phyloP scores from a whole-genome alignment of 441 rosid genomes.

The Populus hybrid region DNA sequence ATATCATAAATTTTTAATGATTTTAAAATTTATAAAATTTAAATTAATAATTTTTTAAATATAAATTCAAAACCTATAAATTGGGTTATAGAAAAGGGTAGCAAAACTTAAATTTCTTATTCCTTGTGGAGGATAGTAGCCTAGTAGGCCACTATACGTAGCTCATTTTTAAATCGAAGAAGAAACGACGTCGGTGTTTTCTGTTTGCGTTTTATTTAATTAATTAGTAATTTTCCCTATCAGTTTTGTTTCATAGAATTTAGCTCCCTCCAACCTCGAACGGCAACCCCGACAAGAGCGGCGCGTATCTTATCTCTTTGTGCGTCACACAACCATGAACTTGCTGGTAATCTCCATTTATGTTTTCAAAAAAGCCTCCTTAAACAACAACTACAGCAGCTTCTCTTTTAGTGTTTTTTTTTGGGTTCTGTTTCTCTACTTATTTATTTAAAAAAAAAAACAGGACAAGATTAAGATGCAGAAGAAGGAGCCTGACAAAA shows the following conservation, averaged over 20 bases:
- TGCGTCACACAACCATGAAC: conserved; percentile 14
- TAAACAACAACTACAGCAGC: not conserved
- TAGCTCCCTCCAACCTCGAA: not conserved
- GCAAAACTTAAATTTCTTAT: too few species aligned
- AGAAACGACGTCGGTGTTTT: not conserved
- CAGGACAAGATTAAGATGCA: conserved; percentile 53
- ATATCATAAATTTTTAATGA: too few species aligned
- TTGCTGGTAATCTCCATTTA: conserved; percentile 18
- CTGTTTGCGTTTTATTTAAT: not conserved
- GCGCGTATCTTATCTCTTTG: not conserved
- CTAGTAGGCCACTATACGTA: too few species aligned
- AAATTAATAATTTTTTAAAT: too few species aligned
- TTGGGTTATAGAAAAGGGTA: too few species aligned
- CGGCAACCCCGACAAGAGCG: not conserved
- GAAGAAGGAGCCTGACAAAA: conserved; percentile 48
- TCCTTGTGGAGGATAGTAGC: too few species aligned
- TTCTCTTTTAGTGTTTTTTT: not conserved
- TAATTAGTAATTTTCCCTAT: not conserved
- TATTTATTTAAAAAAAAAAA: not conserved
- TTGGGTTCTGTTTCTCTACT: not conserved
- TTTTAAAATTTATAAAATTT: too few species aligned
- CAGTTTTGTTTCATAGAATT: not conserved
- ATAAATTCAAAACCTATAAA: too few species aligned
- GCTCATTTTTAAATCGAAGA: not conserved
- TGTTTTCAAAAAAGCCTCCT: not conserved